A percentile compares a stretch with the other conserved stretches of the same genome.
These are phyloP conservation scores for Xerocomus alliaceus DNA, from an alignment of 1,284 basidiomycete genomes.

Conservation along the genomic window DNA sequence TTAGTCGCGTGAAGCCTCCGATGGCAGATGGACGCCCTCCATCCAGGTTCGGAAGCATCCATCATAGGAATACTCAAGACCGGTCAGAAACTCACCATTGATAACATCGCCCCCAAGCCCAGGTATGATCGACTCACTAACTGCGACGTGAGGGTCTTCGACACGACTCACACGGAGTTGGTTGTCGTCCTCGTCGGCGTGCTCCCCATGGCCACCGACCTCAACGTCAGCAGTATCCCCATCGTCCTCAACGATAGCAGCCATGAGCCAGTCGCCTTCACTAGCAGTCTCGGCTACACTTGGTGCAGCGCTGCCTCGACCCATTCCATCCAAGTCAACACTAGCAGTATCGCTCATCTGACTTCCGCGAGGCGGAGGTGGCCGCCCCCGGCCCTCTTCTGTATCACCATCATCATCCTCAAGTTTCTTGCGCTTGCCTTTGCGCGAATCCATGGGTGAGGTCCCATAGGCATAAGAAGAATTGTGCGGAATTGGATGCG, in stretches of 20 bases:
- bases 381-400: slow-evolving; percentile 72
- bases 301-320: slow-evolving; percentile 68
- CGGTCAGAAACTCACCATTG: slow-evolving; percentile 51
- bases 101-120: slow-evolving; percentile 47
- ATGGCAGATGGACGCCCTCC: slow-evolving; percentile 37
- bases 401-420: slow-evolving; percentile 82
- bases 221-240: slow-evolving; percentile 48
- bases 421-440: slow-evolving; percentile 83
- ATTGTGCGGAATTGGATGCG: slow-evolving; percentile 69
- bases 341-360: slow-evolving; percentile 49
- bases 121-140: slow-evolving; percentile 44
- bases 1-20: slow-evolving; percentile 35
- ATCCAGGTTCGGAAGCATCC: slow-evolving; percentile 37
- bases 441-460: slow-evolving; percentile 64
- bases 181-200: slow-evolving; percentile 49
- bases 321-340: slow-evolving; percentile 55
- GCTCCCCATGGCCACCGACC: slow-evolving; percentile 41
- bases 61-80: slow-evolving; percentile 39
- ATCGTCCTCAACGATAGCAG: slow-evolving; percentile 75
- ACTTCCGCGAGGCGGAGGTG: slow-evolving; percentile 55
- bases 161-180: slow-evolving; percentile 55
- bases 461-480: slow-evolving; percentile 50
- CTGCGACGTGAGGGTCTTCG: slow-evolving; percentile 47
- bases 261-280: slow-evolving; percentile 85
- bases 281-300: slow-evolving; percentile 74